Percentiles rank a stretch among this genome's conserved stretches.
phyloP scores from a whole-genome alignment of 768 basidiomycete species.

The Russula dissimulans region DNA sequence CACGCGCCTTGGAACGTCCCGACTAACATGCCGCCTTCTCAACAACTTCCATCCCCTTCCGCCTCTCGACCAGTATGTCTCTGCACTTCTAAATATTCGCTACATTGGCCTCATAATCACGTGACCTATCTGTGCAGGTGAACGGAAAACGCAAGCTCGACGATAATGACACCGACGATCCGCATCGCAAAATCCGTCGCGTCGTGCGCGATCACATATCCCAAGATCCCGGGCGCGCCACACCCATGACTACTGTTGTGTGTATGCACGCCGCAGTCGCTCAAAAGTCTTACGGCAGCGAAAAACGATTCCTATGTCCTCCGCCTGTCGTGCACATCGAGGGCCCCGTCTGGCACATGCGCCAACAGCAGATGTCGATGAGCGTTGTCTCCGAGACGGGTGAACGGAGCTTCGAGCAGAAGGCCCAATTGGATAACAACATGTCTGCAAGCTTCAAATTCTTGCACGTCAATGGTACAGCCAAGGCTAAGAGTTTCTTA shows the following conservation, averaged over 20 bases:
- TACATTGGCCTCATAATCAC: constrained; percentile 5
- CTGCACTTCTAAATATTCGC: background rate
- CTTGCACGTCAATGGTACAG: constrained; percentile 78
- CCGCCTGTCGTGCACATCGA: constrained; percentile 91
- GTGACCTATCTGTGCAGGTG: constrained; percentile 20
- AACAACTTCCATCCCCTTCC: constrained; percentile 14
- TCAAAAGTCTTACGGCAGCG: constrained; percentile 93
- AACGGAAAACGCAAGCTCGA: constrained; percentile 72
- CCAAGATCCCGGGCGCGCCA: constrained; percentile 62
- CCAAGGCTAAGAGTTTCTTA: constrained; percentile 85
- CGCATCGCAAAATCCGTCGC: constrained; percentile 73
- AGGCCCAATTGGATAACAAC: constrained; percentile 71
- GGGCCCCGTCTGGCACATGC: constrained; percentile 79
- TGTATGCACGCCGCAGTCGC: constrained; percentile 89
- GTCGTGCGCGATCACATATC: constrained; percentile 77
- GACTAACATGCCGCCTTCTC: constrained; percentile 3
- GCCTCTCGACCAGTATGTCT: constrained; percentile 15
- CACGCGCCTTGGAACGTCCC: constrained; percentile 20
- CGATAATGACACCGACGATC: constrained; percentile 46
- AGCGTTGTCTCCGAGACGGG: constrained; percentile 77
- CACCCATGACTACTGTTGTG: constrained; percentile 86
- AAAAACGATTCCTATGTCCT: constrained; percentile 90
- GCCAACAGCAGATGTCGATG: constrained; percentile 75
- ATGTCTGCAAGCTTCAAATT: constrained; percentile 89
- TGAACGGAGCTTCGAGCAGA: constrained; percentile 77